These are phyloP conservation scores for Torulaspora maleeae DNA, from an alignment of 805 yeast species.

Conservation along the genomic window DNA sequence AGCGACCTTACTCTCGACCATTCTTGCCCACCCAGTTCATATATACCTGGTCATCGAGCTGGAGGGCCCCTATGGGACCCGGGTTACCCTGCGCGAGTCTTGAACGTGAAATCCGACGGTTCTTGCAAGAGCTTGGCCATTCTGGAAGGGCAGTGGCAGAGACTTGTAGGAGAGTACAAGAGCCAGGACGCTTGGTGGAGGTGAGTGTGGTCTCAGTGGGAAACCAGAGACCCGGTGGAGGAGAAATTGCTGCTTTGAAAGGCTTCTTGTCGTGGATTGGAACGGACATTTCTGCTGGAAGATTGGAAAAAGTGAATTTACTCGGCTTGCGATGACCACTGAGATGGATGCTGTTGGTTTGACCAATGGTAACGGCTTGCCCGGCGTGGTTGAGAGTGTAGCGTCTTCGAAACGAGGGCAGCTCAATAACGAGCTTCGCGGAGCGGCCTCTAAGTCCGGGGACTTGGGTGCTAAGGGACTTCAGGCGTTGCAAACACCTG, in stretches of 20 bases:
- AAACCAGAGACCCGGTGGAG: background rate
- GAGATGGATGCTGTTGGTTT: constrained; percentile 17
- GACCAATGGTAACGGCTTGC: constrained; percentile 10
- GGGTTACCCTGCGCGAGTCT: constrained; percentile 6
- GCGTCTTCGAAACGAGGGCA: constrained; percentile 3
- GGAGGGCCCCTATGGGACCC: constrained; percentile 5
- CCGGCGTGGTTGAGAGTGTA: constrained; percentile 2
- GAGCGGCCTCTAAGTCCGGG: background rate
- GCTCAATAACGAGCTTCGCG: constrained; percentile 1
- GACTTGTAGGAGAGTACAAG: background rate
- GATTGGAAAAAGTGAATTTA: background rate
- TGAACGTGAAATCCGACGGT: background rate
- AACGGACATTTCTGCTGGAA: background rate
- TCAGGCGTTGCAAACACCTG: constrained; percentile 4
- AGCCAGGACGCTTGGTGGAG: background rate
- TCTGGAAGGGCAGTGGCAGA: background rate
- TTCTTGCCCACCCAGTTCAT: background rate
- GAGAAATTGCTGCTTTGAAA: background rate
- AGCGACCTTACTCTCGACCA: background rate
- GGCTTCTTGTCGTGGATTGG: background rate
- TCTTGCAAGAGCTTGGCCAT: background rate
- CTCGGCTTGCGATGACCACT: constrained; percentile 15
- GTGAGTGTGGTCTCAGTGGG: background rate
- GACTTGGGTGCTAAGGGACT: background rate
- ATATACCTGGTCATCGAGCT: background rate